Conservation (phyloP, 2,329 filamentous ascomycete species). For the Zelopaecilomyces penicillatus region DNA sequence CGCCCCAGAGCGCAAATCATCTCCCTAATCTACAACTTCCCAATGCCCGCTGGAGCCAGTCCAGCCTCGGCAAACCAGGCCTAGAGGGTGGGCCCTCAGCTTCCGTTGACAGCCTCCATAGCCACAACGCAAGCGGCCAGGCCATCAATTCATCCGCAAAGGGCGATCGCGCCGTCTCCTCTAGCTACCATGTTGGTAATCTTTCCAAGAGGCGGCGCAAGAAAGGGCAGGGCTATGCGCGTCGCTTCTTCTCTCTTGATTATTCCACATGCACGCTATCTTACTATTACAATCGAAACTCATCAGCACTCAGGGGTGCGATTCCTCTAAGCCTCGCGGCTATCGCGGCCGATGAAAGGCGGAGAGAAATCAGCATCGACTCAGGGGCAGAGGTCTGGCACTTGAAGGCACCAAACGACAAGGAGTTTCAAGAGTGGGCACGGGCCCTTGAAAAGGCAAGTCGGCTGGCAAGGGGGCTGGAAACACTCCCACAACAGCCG, state of each 20-base stretch:
- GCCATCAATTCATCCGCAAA: constrained; percentile 43
- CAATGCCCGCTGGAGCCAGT: constrained; percentile 34
- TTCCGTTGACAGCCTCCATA: constrained; percentile 55
- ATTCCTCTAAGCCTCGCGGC: constrained; percentile 88
- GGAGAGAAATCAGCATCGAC: constrained; percentile 89
- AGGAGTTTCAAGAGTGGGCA: constrained; percentile 85
- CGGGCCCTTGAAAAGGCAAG: constrained; percentile 77
- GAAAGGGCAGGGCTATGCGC: constrained; percentile 86
- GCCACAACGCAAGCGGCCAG: constrained; percentile 35
- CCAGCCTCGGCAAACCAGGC: constrained; percentile 43
- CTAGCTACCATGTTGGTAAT: constrained; percentile 70
- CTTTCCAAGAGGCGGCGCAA: constrained; percentile 87
- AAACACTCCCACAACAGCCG: constrained; percentile 23
- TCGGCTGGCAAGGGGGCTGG: constrained; percentile 49
- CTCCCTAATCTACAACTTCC: constrained; percentile 49
- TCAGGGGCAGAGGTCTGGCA: constrained; percentile 98
- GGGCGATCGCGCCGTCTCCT: constrained; percentile 36
- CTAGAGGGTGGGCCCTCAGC: constrained; percentile 38
- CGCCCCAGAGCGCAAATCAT: constrained; percentile 66
- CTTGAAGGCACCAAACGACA: constrained; percentile 69
- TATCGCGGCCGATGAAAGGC: constrained; percentile 79
- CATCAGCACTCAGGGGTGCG: constrained; percentile 81
- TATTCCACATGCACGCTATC: constrained; percentile 90
- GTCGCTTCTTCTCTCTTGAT: constrained; percentile 91
- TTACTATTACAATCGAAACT: constrained; percentile 92